phyloP scores from a whole-genome alignment of 768 basidiomycete genomes.

The Russula dissimulans region DNA sequence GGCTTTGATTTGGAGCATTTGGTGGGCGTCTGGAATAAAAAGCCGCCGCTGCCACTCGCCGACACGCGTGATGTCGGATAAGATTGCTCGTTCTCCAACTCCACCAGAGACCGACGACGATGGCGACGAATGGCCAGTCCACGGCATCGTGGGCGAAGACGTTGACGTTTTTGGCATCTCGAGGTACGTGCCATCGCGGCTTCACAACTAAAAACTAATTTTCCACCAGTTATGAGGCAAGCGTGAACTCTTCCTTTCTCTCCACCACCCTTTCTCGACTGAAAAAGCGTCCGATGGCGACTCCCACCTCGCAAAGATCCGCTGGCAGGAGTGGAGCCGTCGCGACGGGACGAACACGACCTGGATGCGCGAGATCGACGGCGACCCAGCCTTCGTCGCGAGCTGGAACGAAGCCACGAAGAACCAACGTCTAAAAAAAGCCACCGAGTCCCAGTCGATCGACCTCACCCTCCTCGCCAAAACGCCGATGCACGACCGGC shows the following conservation, averaged over 20 bases:
- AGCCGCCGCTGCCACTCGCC: neutral
- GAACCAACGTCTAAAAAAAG: neutral
- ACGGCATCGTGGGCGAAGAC: constrained; percentile 19
- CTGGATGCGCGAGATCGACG: constrained; percentile 10
- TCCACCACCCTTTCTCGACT: neutral
- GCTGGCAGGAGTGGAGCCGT: constrained; percentile 18
- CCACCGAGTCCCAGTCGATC: constrained; percentile 8
- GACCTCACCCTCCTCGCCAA: constrained; percentile 1
- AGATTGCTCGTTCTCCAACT: constrained; percentile 11
- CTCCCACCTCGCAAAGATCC: constrained; percentile 4
- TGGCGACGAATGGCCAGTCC: constrained; percentile 18
- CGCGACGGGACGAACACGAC: constrained; percentile 18
- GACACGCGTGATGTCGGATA: neutral
- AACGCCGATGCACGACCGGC: constrained; percentile 11
- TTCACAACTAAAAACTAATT: no score
- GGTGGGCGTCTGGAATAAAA: neutral
- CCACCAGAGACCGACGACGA: constrained; percentile 10
- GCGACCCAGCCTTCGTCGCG: neutral
- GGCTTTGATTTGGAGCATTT: neutral
- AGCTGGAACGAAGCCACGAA: constrained; percentile 9
- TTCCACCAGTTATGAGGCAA: constrained; percentile 16
- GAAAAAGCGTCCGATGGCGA: neutral
- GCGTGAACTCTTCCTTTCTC: neutral
- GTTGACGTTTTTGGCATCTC: constrained; percentile 16
- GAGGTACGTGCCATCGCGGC: neutral